Percentiles rank a stretch among this genome's conserved stretches.
These are phyloP conservation scores for Rhynchosporium agropyri DNA, from an alignment of 2,329 filamentous ascomycete genomes.

Conservation along the genomic window DNA sequence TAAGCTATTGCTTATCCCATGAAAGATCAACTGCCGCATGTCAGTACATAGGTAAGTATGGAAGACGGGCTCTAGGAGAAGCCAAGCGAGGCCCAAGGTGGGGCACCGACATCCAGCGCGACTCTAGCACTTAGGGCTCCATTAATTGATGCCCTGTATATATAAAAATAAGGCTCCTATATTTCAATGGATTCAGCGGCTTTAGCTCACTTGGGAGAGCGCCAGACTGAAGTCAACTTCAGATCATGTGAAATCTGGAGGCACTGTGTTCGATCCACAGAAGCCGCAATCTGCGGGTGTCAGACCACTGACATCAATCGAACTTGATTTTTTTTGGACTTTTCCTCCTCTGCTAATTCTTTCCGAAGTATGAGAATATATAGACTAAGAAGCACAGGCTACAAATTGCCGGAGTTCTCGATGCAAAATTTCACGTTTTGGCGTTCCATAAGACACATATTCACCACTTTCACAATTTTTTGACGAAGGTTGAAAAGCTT, in stretches of 20 bases:
- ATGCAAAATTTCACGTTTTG: no score
- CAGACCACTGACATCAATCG: conserved; percentile 11
- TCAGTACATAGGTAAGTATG: no score
- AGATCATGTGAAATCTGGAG: conserved; percentile 22
- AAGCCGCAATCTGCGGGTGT: conserved; percentile 25
- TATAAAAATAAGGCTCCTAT: background rate
- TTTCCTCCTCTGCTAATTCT: background rate
- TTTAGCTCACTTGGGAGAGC: conserved; percentile 28
- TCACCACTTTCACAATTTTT: no score
- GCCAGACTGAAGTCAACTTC: conserved; percentile 28
- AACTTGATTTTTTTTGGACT: conserved; percentile 2
- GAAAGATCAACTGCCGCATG: no score
- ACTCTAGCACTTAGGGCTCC: background rate
- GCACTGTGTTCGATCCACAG: conserved; percentile 29
- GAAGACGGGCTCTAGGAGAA: no score
- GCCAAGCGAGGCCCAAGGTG: no score
- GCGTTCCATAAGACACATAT: no score
- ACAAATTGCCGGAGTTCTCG: no score
- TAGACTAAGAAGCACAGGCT: no score
- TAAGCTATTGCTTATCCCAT: no score
- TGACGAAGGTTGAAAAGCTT: no score
- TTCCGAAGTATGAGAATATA: background rate
- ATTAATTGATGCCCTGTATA: background rate
- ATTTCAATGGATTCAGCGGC: conserved; percentile 11
- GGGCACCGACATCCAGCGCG: background rate